phyloP scores from a whole-genome alignment of 495 filamentous ascomycete genomes.

The Penicillium simplicissimum region DNA sequence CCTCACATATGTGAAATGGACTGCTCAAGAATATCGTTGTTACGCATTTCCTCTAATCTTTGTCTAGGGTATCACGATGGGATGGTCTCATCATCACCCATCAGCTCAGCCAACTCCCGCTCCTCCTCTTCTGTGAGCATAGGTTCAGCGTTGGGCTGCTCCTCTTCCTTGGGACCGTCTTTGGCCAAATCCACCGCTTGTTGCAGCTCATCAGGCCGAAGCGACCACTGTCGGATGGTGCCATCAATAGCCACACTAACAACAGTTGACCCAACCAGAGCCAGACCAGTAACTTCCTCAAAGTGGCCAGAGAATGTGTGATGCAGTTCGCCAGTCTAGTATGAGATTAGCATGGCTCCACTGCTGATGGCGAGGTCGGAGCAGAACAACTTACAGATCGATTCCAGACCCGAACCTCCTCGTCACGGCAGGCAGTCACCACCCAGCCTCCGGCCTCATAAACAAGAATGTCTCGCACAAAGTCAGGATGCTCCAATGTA shows the following conservation, averaged over 20 bases:
- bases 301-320: conserved; percentile 83
- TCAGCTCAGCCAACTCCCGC: conserved; percentile 80
- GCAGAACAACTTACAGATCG: conserved; percentile 45
- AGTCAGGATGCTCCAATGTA: conserved; percentile 77
- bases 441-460: conserved; percentile 74
- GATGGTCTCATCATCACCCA: conserved; percentile 60
- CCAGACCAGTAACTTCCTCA: conserved; percentile 84
- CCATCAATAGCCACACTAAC: conserved; percentile 87
- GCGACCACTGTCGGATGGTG: conserved; percentile 79
- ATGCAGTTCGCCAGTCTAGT: conserved; percentile 67
- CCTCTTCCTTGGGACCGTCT: conserved; percentile 52
- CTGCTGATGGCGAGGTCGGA: neutral
- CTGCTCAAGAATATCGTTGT: neutral
- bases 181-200: conserved; percentile 58
- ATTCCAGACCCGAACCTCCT: conserved; percentile 91
- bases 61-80: conserved; percentile 19
- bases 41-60: neutral
- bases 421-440: conserved; percentile 87
- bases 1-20: neutral
- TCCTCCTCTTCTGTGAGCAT: conserved; percentile 81
- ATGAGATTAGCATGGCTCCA: conserved; percentile 23
- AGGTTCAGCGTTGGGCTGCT: conserved; percentile 44
- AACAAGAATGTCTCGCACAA: conserved; percentile 78
- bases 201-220: conserved; percentile 64
- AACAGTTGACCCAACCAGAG: conserved; percentile 60